Percentiles rank a stretch among this genome's conserved stretches.
These are phyloP conservation scores for Graphilbum sp. DNA, from an alignment of 2,329 filamentous ascomycete species.

Conservation along the genomic window DNA sequence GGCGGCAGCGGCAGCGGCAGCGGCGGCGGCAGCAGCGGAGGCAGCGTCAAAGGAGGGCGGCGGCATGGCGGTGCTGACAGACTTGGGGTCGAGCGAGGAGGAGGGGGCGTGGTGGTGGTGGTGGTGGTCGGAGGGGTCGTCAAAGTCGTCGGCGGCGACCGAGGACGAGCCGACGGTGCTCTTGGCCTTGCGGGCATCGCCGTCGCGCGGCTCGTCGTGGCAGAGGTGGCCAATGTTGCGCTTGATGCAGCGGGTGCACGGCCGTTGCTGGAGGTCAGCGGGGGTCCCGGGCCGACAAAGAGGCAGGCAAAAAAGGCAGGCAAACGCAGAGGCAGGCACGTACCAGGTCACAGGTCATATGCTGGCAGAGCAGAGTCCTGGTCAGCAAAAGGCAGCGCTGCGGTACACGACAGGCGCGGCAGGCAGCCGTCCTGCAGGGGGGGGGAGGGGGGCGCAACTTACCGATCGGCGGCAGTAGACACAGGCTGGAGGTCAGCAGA, in stretches of 20 bases:
- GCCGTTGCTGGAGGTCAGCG: constrained; percentile 54
- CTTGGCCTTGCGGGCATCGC: constrained; percentile 65
- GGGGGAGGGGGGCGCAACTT: constrained; percentile 29
- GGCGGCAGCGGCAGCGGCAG: constrained; percentile 10
- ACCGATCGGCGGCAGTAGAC: constrained; percentile 83
- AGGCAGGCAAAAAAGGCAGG: neutral
- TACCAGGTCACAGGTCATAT: constrained; percentile 90
- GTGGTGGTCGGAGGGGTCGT: constrained; percentile 34
- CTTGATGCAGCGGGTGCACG: constrained; percentile 95
- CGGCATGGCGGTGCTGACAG: constrained; percentile 35
- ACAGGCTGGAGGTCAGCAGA: constrained; percentile 43
- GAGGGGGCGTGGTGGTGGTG: neutral
- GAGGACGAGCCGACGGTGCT: constrained; percentile 38
- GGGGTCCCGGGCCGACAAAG: constrained; percentile 1
- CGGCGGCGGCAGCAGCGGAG: constrained; percentile 11
- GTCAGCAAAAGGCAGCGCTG: neutral
- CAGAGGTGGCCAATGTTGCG: constrained; percentile 96
- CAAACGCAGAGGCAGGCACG: constrained; percentile 23
- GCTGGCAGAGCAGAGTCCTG: constrained; percentile 30
- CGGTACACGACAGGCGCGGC: neutral
- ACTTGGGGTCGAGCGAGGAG: constrained; percentile 37
- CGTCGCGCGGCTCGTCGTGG: constrained; percentile 90
- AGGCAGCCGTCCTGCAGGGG: neutral
- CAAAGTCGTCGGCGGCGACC: constrained; percentile 44
- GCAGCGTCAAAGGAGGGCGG: constrained; percentile 28